Base-by-base conservation (phyloP, 768 basidiomycete species). In the Lactarius akahatsu region DNA sequence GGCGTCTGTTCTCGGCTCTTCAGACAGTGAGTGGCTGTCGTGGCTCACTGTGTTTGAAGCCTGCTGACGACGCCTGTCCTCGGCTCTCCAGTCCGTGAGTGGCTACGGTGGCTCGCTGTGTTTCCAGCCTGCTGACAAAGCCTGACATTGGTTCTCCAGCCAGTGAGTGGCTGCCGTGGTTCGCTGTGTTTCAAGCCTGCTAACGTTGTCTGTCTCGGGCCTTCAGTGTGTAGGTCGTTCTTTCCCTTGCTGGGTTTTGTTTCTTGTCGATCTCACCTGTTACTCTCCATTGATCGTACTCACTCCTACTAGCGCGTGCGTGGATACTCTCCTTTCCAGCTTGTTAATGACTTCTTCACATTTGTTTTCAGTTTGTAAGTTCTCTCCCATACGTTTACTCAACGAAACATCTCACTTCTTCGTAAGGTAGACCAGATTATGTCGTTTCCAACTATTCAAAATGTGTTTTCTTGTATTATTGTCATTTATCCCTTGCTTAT, bases 281-380 rank as follows among this genome's bases (percentile, higher is more conserved):
- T 10, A 38, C 36, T 38, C 36, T 11, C 3, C 11, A 15, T 40
- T 40, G 38, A 40, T n/a, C 3, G 3, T 9, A n/a, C 9, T 10
- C 20, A n/a, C 20, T 3, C 2, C 18, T n/a, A n/a, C 43, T 45
- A 45, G 43, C 43, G 0, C 8, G 43, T 45, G 9, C 8, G 43
- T 45, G 9, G 1, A 9, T 47, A 0, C 45, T 47, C n/a, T 47
- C n/a, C 1, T 23, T 47, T 47, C 7, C 11, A 11, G 45, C 45
- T 1, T 5, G 10, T n/a, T 23, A 18, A 23, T 0, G 10, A 9
- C 3, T 2, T 9, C 1, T 2, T 4, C 32, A 32, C n/a, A 2
- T 3, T 11, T 47, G 2, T 34, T 23, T n/a, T 47, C 10, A 45
- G 43, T 9, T 8, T 45, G 43, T n/a, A 7, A 11, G 36, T 38